Percentiles rank a stretch among this genome's conserved stretches.
Evolutionary conservation across 2,329 filamentous ascomycete genomes (phyloP).

Genomic region (Dactylonectria estremocensis): DNA sequence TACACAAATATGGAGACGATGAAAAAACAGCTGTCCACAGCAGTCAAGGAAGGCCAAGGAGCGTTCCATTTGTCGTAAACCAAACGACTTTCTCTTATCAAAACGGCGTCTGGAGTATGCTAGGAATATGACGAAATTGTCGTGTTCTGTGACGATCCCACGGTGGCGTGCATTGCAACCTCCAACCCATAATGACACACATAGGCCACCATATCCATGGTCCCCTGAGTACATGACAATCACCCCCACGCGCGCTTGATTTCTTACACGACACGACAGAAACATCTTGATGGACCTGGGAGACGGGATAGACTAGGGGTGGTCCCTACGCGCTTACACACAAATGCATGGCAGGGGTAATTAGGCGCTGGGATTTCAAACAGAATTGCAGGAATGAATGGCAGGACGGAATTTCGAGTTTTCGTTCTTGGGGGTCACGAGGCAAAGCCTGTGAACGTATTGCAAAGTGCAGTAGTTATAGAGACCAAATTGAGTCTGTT

Average conservation of each 20-base stretch:
- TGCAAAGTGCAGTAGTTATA: conserved; percentile 42
- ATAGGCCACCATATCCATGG: conserved; percentile 23
- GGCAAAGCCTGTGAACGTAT: conserved; percentile 34
- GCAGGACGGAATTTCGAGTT: conserved; percentile 33
- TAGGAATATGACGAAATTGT: background rate
- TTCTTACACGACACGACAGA: conserved; percentile 44
- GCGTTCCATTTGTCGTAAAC: conserved; percentile 93
- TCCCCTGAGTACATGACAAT: conserved; percentile 33
- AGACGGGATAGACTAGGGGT: conserved; percentile 47
- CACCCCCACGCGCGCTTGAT: conserved; percentile 41
- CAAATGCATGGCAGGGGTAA: conserved; percentile 46
- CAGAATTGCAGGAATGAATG: conserved; percentile 38
- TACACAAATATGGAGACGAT: conserved; percentile 87
- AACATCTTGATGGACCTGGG: conserved; percentile 38
- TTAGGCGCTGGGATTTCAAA: conserved; percentile 44
- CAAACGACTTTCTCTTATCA: conserved; percentile 1
- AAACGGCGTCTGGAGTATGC: background rate
- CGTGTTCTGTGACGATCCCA: conserved; percentile 2
- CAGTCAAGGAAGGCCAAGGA: conserved; percentile 95
- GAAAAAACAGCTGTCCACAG: conserved; percentile 83
- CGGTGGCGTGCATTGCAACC: conserved; percentile 1
- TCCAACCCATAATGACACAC: conserved; percentile 13
- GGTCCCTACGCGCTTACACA: conserved; percentile 33
- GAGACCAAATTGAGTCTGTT: conserved; percentile 47
- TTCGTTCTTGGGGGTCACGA: conserved; percentile 27